Percentiles rank a stretch among this genome's conserved stretches.
These are phyloP conservation scores for Venturia carpophila DNA, from an alignment of 2,329 filamentous ascomycete species.

Conservation along the genomic window DNA sequence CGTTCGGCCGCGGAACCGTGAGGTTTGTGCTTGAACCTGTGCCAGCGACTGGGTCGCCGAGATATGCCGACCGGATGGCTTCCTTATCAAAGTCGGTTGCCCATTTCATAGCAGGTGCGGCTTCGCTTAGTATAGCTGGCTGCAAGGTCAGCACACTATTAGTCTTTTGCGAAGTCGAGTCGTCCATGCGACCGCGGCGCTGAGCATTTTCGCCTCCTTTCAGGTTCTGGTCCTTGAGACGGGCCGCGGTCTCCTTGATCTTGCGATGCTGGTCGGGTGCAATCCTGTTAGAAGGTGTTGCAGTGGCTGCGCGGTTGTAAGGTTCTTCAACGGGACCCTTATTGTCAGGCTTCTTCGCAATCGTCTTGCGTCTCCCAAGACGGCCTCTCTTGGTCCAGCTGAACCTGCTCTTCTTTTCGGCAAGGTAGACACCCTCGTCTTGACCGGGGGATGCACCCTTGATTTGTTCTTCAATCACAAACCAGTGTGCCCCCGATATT, in stretches of 20 bases:
- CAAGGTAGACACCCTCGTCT: slow-evolving; percentile 78
- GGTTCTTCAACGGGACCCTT: slow-evolving; percentile 40
- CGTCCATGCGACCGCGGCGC: slow-evolving; percentile 47
- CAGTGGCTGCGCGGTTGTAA: slow-evolving; percentile 43
- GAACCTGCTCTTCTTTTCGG: slow-evolving; percentile 92
- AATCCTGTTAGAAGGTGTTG: slow-evolving; percentile 64
- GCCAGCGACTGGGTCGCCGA: slow-evolving; percentile 65
- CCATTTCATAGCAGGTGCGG: slow-evolving; percentile 94
- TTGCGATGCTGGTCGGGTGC: slow-evolving; percentile 85
- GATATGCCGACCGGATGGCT: slow-evolving; percentile 74
- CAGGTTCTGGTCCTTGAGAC: slow-evolving; percentile 61
- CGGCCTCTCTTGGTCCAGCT: slow-evolving; percentile 68
- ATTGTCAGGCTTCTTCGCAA: slow-evolving; percentile 36
- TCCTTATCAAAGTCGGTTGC: slow-evolving; percentile 92
- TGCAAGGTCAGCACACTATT: slow-evolving; percentile 86
- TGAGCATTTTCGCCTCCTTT: slow-evolving; percentile 45
- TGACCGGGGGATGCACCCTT: slow-evolving; percentile 85
- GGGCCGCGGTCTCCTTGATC: slow-evolving; percentile 83
- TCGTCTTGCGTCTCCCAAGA: slow-evolving; percentile 48
- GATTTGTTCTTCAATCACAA: slow-evolving; percentile 93
- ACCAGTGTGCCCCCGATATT: slow-evolving; percentile 75
- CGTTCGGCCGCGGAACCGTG: not conserved
- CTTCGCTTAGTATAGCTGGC: slow-evolving; percentile 74
- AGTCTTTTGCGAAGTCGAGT: slow-evolving; percentile 60
- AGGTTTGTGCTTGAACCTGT: slow-evolving; percentile 45